Base-by-base conservation (phyloP, 495 filamentous ascomycete species). In the Xylaria telfairii region DNA sequence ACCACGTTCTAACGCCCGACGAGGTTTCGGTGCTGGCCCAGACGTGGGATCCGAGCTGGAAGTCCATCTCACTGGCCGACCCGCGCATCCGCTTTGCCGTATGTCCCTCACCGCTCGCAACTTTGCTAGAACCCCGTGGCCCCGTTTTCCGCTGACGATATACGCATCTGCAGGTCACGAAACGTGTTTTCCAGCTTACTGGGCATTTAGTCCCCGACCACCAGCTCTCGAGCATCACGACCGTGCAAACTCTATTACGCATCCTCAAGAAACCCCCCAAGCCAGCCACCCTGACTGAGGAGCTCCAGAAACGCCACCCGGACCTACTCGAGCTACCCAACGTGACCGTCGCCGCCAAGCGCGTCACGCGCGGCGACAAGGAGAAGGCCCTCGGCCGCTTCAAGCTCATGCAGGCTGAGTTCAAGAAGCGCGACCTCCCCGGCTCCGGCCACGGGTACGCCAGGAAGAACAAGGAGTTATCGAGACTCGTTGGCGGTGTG, bases 321-420 rank as follows among this genome's bases (percentile, higher is more conserved):
- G 75, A 82, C 9, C 78, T 93, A 39, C 69, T 77, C 9, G 73
- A 73, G 3, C 78, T 94, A 41, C 84, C 90, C 60, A 97, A 97
- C 77, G 90, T 98, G 51, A 86, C 84, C 72, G 80, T 97, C 12
- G 85, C 83, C 64, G 72, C 77, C 4, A 84, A 84, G 68, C 88
- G 90, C 72, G 81, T 91, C 62, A 92, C 87, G 26, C 86, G 86
- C 28, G 86, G 88, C 60, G 87, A 94, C 80, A 88, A 88, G 78
- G 93, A 97, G 79, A 90, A 87, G 77, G 87, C 87, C 71, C 73
- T 95, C 30, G 95, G 95, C 6, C 87, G 95, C 73, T 93, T 90
- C 90, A 96, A 97, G 88, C 74, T 94, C 37, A 94, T 97, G 75
- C 87, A 92, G 76, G 77, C 88, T 76, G 91, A 92, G 81, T 85